Percentiles rank a stretch among this genome's conserved stretches.
Evolutionary conservation across 2,329 filamentous ascomycete species (phyloP).

Genomic region (Fonsecaea monophora): DNA sequence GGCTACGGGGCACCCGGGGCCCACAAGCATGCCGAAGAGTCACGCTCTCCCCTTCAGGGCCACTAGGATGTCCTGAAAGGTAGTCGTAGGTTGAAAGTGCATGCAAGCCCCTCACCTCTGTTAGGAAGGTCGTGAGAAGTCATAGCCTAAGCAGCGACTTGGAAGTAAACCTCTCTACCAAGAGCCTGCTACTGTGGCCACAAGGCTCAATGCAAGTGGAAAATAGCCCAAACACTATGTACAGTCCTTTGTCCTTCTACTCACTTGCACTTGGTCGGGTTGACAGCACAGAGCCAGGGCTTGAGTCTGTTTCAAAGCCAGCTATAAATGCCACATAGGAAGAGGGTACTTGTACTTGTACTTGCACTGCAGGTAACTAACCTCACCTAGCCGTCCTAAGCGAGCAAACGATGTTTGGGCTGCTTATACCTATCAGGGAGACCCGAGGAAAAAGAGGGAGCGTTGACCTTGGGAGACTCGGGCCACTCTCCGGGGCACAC

Average conservation of each 20-base stretch:
- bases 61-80: not conserved
- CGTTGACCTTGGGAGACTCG: not conserved
- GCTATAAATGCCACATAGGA: not conserved
- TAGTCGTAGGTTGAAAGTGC: not conserved
- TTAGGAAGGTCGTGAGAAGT: not conserved
- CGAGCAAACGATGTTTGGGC: not conserved
- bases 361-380: not conserved
- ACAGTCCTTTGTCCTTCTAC: too few species aligned
- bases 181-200: too few species aligned
- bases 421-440: not conserved
- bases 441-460: not conserved
- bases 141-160: not conserved
- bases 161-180: too few species aligned
- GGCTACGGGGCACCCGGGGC: not conserved
- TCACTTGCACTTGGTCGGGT: too few species aligned
- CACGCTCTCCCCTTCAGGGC: not conserved
- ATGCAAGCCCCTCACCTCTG: not conserved
- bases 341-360: too few species aligned
- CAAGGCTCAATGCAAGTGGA: too few species aligned
- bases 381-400: not conserved
- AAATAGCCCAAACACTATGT: too few species aligned
- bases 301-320: not conserved
- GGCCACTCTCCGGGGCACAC: constrained; percentile 1
- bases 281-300: not conserved
- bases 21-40: not conserved